Conservation (phyloP, 2,329 filamentous ascomycete species). For the Ceratocystis smalleyi region DNA sequence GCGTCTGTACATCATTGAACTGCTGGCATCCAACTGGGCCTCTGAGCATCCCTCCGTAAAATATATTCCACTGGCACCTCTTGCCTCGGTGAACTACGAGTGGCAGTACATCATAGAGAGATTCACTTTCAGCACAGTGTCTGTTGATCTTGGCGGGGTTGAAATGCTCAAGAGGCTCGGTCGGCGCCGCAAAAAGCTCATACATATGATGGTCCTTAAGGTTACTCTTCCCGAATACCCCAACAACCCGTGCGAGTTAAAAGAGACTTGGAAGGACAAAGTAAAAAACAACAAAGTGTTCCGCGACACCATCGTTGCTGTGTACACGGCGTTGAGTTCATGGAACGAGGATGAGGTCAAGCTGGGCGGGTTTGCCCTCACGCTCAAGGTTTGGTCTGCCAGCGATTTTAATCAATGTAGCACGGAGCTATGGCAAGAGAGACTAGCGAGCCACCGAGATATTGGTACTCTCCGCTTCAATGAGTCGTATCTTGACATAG, state of each 20-base stretch:
- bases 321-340: conserved; percentile 16
- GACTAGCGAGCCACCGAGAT: conserved; percentile 18
- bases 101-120: conserved; percentile 16
- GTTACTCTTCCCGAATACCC: conserved; percentile 12
- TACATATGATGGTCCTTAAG: conserved; percentile 14
- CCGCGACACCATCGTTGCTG: conserved; percentile 8
- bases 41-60: conserved; percentile 4
- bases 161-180: conserved; percentile 7
- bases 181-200: conserved; percentile 7
- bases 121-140: conserved; percentile 14
- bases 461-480: conserved; percentile 19
- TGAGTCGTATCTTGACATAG: conserved; percentile 46
- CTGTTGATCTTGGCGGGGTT: conserved; percentile 2
- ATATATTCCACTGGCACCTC: background rate
- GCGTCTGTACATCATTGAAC: conserved; percentile 6
- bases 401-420: conserved; percentile 19
- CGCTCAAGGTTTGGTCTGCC: conserved; percentile 17
- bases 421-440: conserved; percentile 18
- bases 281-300: conserved; percentile 15
- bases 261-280: conserved; percentile 18
- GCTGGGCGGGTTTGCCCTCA: conserved; percentile 18
- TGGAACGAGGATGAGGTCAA: conserved; percentile 18
- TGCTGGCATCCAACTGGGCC: background rate
- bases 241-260: conserved; percentile 10
- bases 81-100: conserved; percentile 15